Evolutionary conservation across 768 basidiomycete genomes (phyloP), one percentile per base, ranked within the genome.

Genomic region (Rhodotorula taiwanensis): DNA sequence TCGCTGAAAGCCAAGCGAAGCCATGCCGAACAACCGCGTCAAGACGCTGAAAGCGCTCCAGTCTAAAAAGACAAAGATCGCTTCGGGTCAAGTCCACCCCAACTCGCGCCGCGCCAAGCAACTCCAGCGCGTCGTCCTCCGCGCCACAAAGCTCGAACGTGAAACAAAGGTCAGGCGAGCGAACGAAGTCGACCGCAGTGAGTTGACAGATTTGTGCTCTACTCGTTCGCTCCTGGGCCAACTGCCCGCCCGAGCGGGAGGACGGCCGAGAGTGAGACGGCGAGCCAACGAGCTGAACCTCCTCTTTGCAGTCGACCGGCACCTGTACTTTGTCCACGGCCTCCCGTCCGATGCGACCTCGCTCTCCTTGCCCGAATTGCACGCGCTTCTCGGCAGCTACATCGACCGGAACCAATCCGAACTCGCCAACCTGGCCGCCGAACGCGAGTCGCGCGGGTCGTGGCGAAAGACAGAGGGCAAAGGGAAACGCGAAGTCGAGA

Each of bases 81-180:
- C 54, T 2, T 52, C 45, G 21, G 39, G 42, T 8, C 55, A 66
- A 33, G 31, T 70, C 23, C 69, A 70, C 59, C 69, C 69, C 33
- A 70, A 70, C 61, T 70, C 69, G 52, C 56, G 69, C 6, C 57
- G 69, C 15, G 69, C 69, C 5, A 70, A 70, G 56, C 69, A 70
- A 52, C 51, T 70, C 16, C 64, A 70, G 61, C 49, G 69, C 14
- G 63, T 70, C n/a, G 69, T 66, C 25, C 41, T 70, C 7, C 44
- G 69, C 20, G 42, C 58, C 13, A 60, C 51, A 51, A 70, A 70
- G 52, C 52, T 70, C 36, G 62, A 62, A 33, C 30, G 53, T 15
- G 50, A 69, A 52, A 13, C 14, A 7, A 51, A 43, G 31, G 67
- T 69, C 4, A 42, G 58, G 28, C 42, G 67, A 5, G 58, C 53